Evolutionary conservation across 2,329 filamentous ascomycete genomes (phyloP).

Genomic region (Cryphonectria carpinicola): DNA sequence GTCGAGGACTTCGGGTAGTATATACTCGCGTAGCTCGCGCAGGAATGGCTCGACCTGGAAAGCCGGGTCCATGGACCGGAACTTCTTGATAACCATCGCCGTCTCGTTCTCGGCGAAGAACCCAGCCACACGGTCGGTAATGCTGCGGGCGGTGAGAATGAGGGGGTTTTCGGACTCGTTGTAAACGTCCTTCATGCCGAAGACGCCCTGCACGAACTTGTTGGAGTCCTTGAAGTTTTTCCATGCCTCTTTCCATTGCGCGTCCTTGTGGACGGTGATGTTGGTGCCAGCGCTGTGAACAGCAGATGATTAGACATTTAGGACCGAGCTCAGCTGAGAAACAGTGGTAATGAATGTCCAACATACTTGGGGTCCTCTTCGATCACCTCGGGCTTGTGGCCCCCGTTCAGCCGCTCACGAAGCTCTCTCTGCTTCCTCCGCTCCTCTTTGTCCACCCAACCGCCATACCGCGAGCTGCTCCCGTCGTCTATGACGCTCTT

Average conservation of each 20-base stretch:
- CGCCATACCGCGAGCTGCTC: constrained; percentile 92
- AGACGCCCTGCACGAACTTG: constrained; percentile 85
- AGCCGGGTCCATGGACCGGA: constrained; percentile 90
- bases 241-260: constrained; percentile 99
- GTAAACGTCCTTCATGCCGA: constrained; percentile 83
- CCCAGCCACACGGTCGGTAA: constrained; percentile 88
- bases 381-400: constrained; percentile 60
- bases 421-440: constrained; percentile 77
- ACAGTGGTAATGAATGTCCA: constrained; percentile 28
- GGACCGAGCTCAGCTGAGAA: constrained; percentile 25
- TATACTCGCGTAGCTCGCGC: constrained; percentile 95
- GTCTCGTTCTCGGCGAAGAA: constrained; percentile 99
- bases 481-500: constrained; percentile 97
- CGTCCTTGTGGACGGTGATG: constrained; percentile 93
- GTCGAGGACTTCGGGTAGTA: constrained; percentile 93
- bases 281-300: constrained; percentile 82
- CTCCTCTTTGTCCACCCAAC: constrained; percentile 97
- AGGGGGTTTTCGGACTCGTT: constrained; percentile 97
- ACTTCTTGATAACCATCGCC: constrained; percentile 96
- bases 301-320: constrained; percentile 36
- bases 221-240: constrained; percentile 89
- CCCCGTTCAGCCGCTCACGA: constrained; percentile 66
- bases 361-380: constrained; percentile 89
- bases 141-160: constrained; percentile 88
- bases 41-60: constrained; percentile 97